Conservation (phyloP, 805 yeast genomes). For the Metschnikowia sp. region DNA sequence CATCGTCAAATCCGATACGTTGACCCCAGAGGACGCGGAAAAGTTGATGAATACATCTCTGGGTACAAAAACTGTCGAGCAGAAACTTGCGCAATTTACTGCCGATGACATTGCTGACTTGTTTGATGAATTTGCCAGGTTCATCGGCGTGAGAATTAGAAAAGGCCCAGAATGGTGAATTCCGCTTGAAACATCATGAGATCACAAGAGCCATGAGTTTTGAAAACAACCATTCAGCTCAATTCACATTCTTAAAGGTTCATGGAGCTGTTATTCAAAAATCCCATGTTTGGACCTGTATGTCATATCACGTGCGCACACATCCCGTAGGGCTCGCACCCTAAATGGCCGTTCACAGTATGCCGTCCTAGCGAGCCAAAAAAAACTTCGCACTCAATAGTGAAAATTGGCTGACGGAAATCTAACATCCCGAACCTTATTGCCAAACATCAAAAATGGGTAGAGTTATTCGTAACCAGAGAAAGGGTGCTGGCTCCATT, state of each 20-base stretch:
- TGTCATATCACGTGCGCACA: conserved; percentile 10
- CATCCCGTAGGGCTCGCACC: conserved; percentile 15
- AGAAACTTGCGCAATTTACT: conserved; percentile 24
- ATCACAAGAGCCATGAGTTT: too few relatives aligned
- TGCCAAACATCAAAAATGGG: conserved; percentile 41
- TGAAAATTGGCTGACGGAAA: conserved; percentile 10
- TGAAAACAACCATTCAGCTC: too few relatives aligned
- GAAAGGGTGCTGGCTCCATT: conserved; percentile 99
- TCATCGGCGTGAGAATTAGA: conserved; percentile 59
- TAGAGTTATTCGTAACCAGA: conserved; percentile 99
- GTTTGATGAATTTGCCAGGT: conserved; percentile 64
- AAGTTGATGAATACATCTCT: conserved; percentile 9
- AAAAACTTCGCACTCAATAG: conserved; percentile 12
- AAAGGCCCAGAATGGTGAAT: conserved; percentile 32
- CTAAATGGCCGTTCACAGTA: conserved; percentile 3
- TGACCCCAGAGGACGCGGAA: conserved; percentile 17
- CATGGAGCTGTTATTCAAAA: background rate
- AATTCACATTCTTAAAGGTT: background rate
- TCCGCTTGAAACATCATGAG: background rate
- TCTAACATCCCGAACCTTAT: conserved; percentile 9
- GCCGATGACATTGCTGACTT: conserved; percentile 51
- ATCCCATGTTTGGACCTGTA: background rate
- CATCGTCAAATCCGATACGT: conserved; percentile 11
- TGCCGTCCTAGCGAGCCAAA: conserved; percentile 16
- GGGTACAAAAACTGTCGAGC: conserved; percentile 12